phyloP scores from a whole-genome alignment of 805 yeast genomes.

The Candida pseudofarinosa region DNA sequence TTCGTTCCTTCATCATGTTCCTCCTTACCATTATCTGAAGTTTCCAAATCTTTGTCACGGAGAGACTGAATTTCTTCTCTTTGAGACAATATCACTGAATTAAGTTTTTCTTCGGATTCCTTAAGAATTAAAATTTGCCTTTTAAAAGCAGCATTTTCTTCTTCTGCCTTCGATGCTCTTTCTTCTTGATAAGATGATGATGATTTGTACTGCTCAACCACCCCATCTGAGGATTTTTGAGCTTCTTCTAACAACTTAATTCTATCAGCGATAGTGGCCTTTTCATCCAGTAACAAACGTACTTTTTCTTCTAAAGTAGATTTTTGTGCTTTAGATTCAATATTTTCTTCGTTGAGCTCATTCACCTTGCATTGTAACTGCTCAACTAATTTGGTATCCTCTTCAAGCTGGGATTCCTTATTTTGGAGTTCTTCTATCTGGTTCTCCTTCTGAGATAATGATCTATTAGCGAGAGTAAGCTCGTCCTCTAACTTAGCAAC shows the following conservation, averaged over 20 bases:
- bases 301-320: not conserved
- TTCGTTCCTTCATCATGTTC: conserved; percentile 17
- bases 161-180: not conserved
- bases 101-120: not conserved
- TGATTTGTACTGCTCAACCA: not conserved
- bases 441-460: not conserved
- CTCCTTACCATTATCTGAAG: conserved; percentile 13
- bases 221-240: not conserved
- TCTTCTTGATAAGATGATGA: too few species aligned
- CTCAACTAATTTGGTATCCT: not conserved
- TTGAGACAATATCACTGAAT: not conserved
- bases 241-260: not conserved
- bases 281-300: not conserved
- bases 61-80: not conserved
- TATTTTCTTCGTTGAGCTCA: not conserved
- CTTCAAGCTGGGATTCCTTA: not conserved
- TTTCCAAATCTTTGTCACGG: not conserved
- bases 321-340: not conserved
- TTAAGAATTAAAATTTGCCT: not conserved
- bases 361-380: conserved; percentile 1
- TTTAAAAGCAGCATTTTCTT: not conserved
- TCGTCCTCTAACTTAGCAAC: not conserved
- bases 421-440: not conserved
- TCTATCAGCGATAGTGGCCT: not conserved
- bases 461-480: not conserved